Base-by-base conservation (phyloP, 192 early-diverging fungal genomes). In the Backusella tuberculispora region DNA sequence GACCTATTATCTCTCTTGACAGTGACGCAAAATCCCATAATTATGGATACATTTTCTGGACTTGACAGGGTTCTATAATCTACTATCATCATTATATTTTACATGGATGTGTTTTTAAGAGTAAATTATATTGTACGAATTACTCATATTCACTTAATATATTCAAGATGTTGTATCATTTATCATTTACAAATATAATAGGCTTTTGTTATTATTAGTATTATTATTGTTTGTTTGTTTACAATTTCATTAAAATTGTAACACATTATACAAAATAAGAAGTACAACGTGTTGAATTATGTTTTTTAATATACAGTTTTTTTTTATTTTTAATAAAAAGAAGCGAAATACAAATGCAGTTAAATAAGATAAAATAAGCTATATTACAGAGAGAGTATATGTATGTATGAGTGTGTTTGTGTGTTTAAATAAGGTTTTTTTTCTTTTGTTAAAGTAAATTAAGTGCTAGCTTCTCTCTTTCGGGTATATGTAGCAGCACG, bases 291-390 rank as follows among this genome's bases (percentile, higher is more conserved):
- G 29, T 34, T 34, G 29, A 34, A 47, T 47, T n/a, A 29, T 14
- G 63, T 47, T 41, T 73, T 65, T 73, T 78, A 46, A 66, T 72
- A 78, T 40, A 78, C 24, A 21, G 69, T 67, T 41, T 63, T 76
- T n/a, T 43, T 41, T 0, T 66, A 7, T 14, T 71, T 26, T 40
- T 46, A 37, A 42, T 65, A 40, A 37, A 73, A 43, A 43, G 73
- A 66, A 29, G 29, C 29, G 29, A 34, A 53, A 71, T 13, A 65
- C 46, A 14, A 42, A 50, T 50, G 19, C 48, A 50, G 14, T 21
- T 21, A 4, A 19, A 50, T 8, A 19, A 19, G 19, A 26, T 24
- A 60, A 60, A 24, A 60, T 60, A 26, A 60, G 26, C 53, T 60
- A 60, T 60, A 60, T 26, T 60, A 60, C 53, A 60, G n/a, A 21